Percentiles rank a stretch among this genome's conserved stretches.
phyloP scores from a whole-genome alignment of 495 filamentous ascomycete genomes.

The Penicillium taxi region DNA sequence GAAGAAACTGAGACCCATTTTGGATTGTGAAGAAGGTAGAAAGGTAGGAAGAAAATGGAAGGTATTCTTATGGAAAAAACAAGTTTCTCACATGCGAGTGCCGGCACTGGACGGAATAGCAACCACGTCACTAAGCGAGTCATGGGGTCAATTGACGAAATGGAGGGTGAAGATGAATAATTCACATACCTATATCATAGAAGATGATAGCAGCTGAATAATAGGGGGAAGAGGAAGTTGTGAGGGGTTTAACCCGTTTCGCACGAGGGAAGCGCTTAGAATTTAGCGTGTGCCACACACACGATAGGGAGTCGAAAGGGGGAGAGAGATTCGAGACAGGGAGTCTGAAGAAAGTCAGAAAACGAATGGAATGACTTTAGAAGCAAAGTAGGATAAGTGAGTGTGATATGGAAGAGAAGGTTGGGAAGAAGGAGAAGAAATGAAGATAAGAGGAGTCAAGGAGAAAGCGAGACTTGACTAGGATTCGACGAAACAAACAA shows the following conservation, averaged over 20 bases:
- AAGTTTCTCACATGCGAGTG: not conserved
- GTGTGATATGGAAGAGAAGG: not conserved
- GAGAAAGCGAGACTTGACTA: not conserved
- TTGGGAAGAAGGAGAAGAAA: not conserved
- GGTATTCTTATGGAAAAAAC: not conserved
- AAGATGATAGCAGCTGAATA: no score
- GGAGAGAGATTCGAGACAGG: not conserved
- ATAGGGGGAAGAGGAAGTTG: not conserved
- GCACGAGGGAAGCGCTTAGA: constrained; percentile 1
- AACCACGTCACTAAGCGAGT: constrained; percentile 2
- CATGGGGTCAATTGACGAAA: not conserved
- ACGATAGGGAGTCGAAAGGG: not conserved
- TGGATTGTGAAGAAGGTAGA: constrained; percentile 4
- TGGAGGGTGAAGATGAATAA: not conserved
- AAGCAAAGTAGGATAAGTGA: not conserved
- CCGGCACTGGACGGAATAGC: constrained; percentile 6
- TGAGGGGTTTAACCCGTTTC: no score
- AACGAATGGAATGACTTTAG: not conserved
- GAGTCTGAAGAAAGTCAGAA: no score
- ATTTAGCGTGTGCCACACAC: constrained; percentile 4
- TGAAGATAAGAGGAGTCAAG: not conserved
- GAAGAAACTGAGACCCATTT: constrained; percentile 44
- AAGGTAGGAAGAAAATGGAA: no score
- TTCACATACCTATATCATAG: no score
- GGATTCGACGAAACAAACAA: no score